Evolutionary conservation across 2,329 filamentous ascomycete genomes (phyloP).

Genomic region (Penicillium janthinellum): DNA sequence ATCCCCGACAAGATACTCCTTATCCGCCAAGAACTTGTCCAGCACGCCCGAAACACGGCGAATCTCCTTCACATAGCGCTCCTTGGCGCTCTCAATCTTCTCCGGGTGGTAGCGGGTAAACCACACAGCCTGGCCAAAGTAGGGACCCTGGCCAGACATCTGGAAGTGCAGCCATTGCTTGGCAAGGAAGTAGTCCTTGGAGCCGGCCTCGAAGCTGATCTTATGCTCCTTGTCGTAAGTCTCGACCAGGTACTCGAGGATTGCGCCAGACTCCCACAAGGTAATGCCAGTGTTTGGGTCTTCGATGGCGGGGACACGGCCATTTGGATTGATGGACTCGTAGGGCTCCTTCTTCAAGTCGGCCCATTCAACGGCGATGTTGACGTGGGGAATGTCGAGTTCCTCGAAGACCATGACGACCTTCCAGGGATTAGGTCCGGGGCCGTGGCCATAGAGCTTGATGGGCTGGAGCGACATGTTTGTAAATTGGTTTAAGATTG

Average conservation of each 20-base stretch:
- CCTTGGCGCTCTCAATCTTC: constrained; percentile 45
- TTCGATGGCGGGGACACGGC: constrained; percentile 38
- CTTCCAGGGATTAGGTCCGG: constrained; percentile 37
- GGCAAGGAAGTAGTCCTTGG: constrained; percentile 40
- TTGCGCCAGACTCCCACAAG: constrained; percentile 50
- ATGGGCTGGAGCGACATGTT: constrained; percentile 26
- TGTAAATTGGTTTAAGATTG: background rate
- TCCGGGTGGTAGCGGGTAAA: constrained; percentile 47
- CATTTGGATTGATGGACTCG: constrained; percentile 36
- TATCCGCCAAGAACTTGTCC: constrained; percentile 41
- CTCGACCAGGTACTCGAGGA: constrained; percentile 49
- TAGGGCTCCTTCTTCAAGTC: constrained; percentile 37
- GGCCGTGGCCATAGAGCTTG: constrained; percentile 24
- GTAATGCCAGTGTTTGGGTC: constrained; percentile 43
- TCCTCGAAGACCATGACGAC: constrained; percentile 37
- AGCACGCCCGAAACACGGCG: constrained; percentile 49
- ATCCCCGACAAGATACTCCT: constrained; percentile 46
- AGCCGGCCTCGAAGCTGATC: constrained; percentile 39
- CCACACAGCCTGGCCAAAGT: constrained; percentile 53
- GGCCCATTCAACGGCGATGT: constrained; percentile 22
- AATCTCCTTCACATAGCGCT: constrained; percentile 51
- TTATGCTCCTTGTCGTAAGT: constrained; percentile 46
- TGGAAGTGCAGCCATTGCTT: constrained; percentile 53
- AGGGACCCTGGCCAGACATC: constrained; percentile 51
- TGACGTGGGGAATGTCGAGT: constrained; percentile 34